These are phyloP conservation scores for Exserohilum turcica DNA, from an alignment of 2,329 filamentous ascomycete genomes.

Conservation along the genomic window DNA sequence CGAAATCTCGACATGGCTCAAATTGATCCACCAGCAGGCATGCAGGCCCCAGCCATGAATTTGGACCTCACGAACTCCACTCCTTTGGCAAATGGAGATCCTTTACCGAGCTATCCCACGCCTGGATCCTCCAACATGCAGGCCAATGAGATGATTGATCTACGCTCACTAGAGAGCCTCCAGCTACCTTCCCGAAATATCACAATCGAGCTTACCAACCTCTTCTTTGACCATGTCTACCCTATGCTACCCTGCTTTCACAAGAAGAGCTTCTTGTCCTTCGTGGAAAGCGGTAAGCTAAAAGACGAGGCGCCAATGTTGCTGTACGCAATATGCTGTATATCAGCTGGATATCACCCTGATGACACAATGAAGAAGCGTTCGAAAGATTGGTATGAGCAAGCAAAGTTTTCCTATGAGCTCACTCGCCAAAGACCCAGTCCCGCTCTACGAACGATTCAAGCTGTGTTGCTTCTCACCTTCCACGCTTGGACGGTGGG, in stretches of 20 bases:
- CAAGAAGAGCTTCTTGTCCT: conserved; percentile 20
- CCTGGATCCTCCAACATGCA: not conserved
- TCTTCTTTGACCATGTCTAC: conserved; percentile 37
- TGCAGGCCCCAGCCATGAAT: conserved; percentile 15
- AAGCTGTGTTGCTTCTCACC: conserved; percentile 32
- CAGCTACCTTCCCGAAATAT: conserved; percentile 23
- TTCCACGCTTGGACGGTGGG: conserved; percentile 31
- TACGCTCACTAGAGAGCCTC: conserved; percentile 10
- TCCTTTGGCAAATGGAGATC: not conserved
- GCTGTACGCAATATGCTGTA: conserved; percentile 34
- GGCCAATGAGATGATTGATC: not conserved
- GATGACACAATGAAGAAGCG: conserved; percentile 25
- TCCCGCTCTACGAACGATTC: conserved; percentile 30
- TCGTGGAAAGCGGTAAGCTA: conserved; percentile 20
- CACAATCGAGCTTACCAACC: conserved; percentile 25
- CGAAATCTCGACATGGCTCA: not conserved
- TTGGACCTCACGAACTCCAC: conserved; percentile 11
- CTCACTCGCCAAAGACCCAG: conserved; percentile 25
- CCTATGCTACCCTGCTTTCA: conserved; percentile 38
- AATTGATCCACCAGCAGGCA: conserved; percentile 2
- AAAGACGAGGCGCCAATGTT: conserved; percentile 29
- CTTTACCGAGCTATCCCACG: not conserved
- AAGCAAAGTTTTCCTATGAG: conserved; percentile 38
- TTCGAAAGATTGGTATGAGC: conserved; percentile 35
- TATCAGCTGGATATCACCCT: conserved; percentile 31